Conservation (phyloP, 2,329 filamentous ascomycete species). For the Cryphonectria carpinicola region DNA sequence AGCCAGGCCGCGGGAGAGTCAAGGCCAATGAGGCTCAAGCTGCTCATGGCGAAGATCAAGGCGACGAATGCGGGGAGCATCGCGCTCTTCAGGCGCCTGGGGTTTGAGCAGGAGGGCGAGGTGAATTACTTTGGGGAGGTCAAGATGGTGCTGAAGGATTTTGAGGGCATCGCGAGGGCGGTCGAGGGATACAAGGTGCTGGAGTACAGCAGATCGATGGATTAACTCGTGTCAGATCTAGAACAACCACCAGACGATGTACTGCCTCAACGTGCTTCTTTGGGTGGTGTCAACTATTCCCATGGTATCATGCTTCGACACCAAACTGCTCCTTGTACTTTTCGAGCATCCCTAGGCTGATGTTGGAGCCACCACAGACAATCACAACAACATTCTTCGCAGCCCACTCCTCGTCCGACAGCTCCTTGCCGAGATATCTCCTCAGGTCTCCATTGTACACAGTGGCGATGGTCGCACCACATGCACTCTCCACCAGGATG, state of each 20-base stretch:
- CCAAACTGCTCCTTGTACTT: conserved; percentile 58
- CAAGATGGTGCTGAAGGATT: conserved; percentile 48
- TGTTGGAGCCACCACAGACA: conserved; percentile 78
- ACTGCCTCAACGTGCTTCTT: background rate
- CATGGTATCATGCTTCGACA: conserved; percentile 26
- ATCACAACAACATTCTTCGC: conserved; percentile 79
- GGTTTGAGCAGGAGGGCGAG: conserved; percentile 54
- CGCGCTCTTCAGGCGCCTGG: conserved; percentile 54
- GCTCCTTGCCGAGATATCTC: conserved; percentile 57
- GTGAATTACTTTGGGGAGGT: conserved; percentile 66
- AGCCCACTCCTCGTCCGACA: conserved; percentile 61
- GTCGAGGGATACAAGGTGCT: conserved; percentile 34
- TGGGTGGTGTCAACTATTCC: background rate
- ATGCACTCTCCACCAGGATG: conserved; percentile 81
- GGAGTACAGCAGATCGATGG: conserved; percentile 30
- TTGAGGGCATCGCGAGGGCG: conserved; percentile 29
- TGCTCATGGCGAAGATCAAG: conserved; percentile 52
- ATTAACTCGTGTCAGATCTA: background rate
- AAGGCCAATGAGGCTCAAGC: conserved; percentile 30
- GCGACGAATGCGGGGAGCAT: conserved; percentile 57
- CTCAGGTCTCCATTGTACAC: conserved; percentile 68
- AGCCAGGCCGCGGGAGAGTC: conserved; percentile 3
- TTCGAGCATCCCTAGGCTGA: conserved; percentile 64
- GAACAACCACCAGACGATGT: background rate
- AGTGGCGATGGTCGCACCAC: conserved; percentile 76